Conservation (phyloP, 2,329 filamentous ascomycete species). For the Talaromyces albobiverticillius region DNA sequence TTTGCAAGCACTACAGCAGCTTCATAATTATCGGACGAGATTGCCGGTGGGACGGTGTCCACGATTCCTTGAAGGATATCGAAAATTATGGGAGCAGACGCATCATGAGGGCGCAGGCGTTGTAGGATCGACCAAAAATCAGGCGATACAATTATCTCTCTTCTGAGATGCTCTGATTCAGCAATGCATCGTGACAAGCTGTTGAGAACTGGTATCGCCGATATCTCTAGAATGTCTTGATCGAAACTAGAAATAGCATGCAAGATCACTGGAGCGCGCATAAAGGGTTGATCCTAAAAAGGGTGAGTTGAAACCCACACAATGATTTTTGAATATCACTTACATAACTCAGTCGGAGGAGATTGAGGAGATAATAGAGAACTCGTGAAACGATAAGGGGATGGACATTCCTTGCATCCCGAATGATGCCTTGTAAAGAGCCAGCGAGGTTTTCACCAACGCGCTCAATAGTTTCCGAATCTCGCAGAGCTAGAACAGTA, state of each 20-base stretch:
- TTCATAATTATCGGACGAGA: slow-evolving; percentile 95
- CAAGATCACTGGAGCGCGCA: slow-evolving; percentile 85
- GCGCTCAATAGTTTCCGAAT: slow-evolving; percentile 66
- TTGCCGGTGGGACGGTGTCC: slow-evolving; percentile 68
- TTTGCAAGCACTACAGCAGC: slow-evolving; percentile 79
- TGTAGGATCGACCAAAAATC: slow-evolving; percentile 95
- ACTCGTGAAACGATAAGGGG: slow-evolving; percentile 78
- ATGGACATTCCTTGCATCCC: slow-evolving; percentile 76
- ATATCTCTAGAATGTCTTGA: slow-evolving; percentile 71
- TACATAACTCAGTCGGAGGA: slow-evolving; percentile 81
- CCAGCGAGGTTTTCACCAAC: slow-evolving; percentile 79
- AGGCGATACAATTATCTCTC: slow-evolving; percentile 91
- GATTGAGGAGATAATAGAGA: slow-evolving; percentile 78
- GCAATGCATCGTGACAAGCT: slow-evolving; percentile 79
- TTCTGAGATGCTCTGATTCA: slow-evolving; percentile 72
- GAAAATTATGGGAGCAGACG: slow-evolving; percentile 76
- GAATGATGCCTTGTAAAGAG: slow-evolving; percentile 74
- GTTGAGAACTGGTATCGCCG: slow-evolving; percentile 71
- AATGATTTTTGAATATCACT: background rate
- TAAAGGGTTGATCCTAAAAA: slow-evolving; percentile 76
- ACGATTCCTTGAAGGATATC: slow-evolving; percentile 79
- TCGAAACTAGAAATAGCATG: slow-evolving; percentile 89
- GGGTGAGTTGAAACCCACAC: slow-evolving; percentile 18
- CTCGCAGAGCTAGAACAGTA: slow-evolving; percentile 74
- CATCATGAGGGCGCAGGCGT: slow-evolving; percentile 65